Base-by-base conservation (phyloP, 1,284 basidiomycete species). In the Marasmius oreades region DNA sequence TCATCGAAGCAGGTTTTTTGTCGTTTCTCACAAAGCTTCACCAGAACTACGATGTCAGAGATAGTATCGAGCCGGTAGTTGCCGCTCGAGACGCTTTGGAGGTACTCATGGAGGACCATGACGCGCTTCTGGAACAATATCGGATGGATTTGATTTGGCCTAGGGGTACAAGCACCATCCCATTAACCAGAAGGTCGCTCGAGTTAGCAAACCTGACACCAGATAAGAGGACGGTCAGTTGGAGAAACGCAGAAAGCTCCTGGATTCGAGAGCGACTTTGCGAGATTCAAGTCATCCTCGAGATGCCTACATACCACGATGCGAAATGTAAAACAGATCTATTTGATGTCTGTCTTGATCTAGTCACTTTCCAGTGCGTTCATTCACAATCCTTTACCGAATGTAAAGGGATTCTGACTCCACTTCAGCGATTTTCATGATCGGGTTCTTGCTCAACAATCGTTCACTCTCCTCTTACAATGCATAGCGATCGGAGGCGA, bases 271-370 rank as follows among this genome's bases (percentile, higher is more conserved):
- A 62, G 12, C 54, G 61, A 24, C 56, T 62, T 36, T 60, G 54
- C 50, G 61, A 62, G 37, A 60, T 62, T 52, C 48, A 59, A 39
- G 59, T 55, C 16, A 45, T 62, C 33, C 20, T 62, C 31, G 55
- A 52, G 24, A 58, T 58, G 52, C 55, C 54, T 16, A 55, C 42
- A 11, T 60, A 55, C 48, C 34, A 37, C 28, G n/a, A 12, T 10
- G 22, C 34, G 5, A 42, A 34, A 24, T 54, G 56, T 39, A 48
- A 56, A 53, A 55, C 47, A 31, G 59, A 60, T 47, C 42, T 62
- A 23, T 59, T 60, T 37, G 58, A 60, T 39, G 14, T 60, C 6
- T 56, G 53, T 12, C 58, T 62, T 45, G 56, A 60, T 44, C 51
- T 59, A 43, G 23, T 59, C 22, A 18, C 55, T n/a, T 53, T 60